A percentile compares a stretch with the other conserved stretches of the same genome.
phyloP scores from a whole-genome alignment of 2,329 filamentous ascomycete genomes.

The Rhynchosporium graminicola region DNA sequence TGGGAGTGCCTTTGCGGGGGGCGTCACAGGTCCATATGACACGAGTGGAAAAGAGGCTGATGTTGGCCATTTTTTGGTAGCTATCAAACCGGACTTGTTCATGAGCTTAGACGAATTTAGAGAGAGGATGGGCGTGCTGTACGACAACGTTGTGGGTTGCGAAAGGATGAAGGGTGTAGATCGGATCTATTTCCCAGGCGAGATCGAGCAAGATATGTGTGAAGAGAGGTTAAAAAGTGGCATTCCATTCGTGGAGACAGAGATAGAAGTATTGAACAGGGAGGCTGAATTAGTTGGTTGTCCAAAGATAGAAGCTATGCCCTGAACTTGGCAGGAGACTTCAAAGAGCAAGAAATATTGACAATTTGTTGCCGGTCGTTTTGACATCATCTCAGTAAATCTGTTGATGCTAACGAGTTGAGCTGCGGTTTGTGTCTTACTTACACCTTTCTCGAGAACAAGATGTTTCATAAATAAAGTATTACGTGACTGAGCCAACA shows the following conservation, averaged over 20 bases:
- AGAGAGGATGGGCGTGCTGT: slow-evolving; percentile 57
- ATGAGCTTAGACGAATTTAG: slow-evolving; percentile 70
- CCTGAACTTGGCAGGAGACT: too few species aligned
- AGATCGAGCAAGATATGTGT: slow-evolving; percentile 60
- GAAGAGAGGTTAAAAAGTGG: slow-evolving; percentile 53
- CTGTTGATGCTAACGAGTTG: too few species aligned
- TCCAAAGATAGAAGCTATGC: slow-evolving; percentile 21
- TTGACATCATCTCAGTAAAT: too few species aligned
- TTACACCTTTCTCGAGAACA: too few species aligned
- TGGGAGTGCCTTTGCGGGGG: slow-evolving; percentile 75
- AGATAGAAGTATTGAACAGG: slow-evolving; percentile 56
- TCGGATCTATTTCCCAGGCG: slow-evolving; percentile 61
- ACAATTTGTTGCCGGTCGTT: too few species aligned
- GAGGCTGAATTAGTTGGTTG: slow-evolving; percentile 51
- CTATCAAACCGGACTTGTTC: slow-evolving; percentile 74
- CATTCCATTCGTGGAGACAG: slow-evolving; percentile 59
- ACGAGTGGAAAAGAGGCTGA: slow-evolving; percentile 62
- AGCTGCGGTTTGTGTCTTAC: too few species aligned
- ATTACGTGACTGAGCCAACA: too few species aligned
- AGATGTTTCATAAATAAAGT: too few species aligned
- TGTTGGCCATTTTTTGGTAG: slow-evolving; percentile 73
- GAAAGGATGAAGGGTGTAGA: slow-evolving; percentile 58
- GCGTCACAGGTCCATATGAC: slow-evolving; percentile 77
- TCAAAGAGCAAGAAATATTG: background rate
- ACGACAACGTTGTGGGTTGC: slow-evolving; percentile 53